A percentile compares a stretch with the other conserved stretches of the same genome.
These are phyloP conservation scores for Salinomyces thailandicus DNA, from an alignment of 2,329 filamentous ascomycete species.

Conservation along the genomic window DNA sequence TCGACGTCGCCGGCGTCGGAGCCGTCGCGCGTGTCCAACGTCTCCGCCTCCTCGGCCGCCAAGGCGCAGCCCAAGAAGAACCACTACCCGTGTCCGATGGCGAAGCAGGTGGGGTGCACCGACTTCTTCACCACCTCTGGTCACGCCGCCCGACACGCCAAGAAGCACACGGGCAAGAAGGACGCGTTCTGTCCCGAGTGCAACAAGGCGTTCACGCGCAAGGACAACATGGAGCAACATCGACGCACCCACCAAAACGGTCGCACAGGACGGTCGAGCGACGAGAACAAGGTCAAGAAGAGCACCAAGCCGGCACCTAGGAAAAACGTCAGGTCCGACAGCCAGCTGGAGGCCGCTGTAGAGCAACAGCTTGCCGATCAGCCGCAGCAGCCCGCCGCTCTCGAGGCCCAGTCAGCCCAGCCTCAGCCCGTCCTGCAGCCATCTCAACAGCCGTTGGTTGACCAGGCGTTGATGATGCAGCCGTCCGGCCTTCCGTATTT, in stretches of 20 bases:
- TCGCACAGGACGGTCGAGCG: constrained; percentile 31
- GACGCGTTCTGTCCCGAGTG: constrained; percentile 60
- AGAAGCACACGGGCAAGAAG: constrained; percentile 75
- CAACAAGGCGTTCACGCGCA: constrained; percentile 69
- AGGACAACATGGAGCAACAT: constrained; percentile 84
- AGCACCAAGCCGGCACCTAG: constrained; percentile 26
- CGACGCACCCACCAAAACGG: constrained; percentile 59
- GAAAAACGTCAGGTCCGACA: constrained; percentile 23
- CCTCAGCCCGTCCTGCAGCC: constrained; percentile 7
- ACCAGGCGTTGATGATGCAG: constrained; percentile 20
- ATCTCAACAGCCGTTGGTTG: constrained; percentile 13
- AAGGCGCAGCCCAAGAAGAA: constrained; percentile 45
- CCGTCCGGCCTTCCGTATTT: constrained; percentile 23
- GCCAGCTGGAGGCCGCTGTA: constrained; percentile 24
- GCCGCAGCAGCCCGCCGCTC: constrained; percentile 1
- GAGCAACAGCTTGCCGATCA: constrained; percentile 25
- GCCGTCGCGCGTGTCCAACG: constrained; percentile 31
- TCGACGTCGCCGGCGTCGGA: constrained; percentile 44
- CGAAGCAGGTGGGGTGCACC: constrained; percentile 59
- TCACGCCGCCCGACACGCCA: constrained; percentile 74
- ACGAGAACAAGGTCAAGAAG: constrained; percentile 37
- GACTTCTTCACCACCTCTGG: constrained; percentile 79
- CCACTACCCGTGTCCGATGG: constrained; percentile 63
- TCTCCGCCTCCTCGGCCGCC: constrained; percentile 36
- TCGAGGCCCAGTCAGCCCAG: constrained; percentile 2